Percentiles rank a stretch among this genome's conserved stretches.
Evolutionary conservation across 2,329 filamentous ascomycete genomes (phyloP).

Genomic region (Alternaria triticina): DNA sequence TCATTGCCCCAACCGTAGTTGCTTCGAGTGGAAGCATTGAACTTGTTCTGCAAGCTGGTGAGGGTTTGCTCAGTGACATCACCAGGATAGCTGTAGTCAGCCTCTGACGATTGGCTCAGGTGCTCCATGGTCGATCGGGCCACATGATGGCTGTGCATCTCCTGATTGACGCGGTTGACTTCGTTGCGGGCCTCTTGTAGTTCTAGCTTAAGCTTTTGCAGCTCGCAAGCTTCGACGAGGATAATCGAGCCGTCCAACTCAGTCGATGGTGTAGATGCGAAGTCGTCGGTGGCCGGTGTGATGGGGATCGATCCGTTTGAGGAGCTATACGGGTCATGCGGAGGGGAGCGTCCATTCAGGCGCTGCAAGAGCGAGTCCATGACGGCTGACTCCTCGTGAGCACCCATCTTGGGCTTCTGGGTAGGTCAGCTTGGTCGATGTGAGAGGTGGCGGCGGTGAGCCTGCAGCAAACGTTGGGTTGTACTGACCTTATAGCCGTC

Average conservation of each 20-base stretch:
- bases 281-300: conserved; percentile 66
- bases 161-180: conserved; percentile 74
- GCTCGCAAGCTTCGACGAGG: conserved; percentile 60
- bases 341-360: conserved; percentile 63
- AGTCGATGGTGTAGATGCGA: conserved; percentile 45
- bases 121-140: conserved; percentile 66
- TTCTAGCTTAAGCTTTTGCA: conserved; percentile 72
- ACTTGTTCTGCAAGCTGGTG: conserved; percentile 57
- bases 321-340: conserved; percentile 62
- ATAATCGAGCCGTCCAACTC: conserved; percentile 32
- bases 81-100: conserved; percentile 54
- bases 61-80: conserved; percentile 61
- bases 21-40: conserved; percentile 56
- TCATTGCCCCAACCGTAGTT: conserved; percentile 45
- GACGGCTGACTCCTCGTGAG: conserved; percentile 34
- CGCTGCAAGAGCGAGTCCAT: conserved; percentile 74
- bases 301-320: conserved; percentile 67
- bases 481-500: conserved; percentile 43
- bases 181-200: conserved; percentile 73
- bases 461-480: neutral
- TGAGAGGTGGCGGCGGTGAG: neutral
- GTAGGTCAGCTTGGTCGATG: conserved; percentile 41
- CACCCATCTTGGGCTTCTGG: conserved; percentile 57
- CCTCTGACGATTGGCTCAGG: conserved; percentile 59
- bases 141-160: conserved; percentile 70